These are phyloP conservation scores for Fusarium hostae DNA, from an alignment of 2,329 filamentous ascomycete species.

Conservation along the genomic window DNA sequence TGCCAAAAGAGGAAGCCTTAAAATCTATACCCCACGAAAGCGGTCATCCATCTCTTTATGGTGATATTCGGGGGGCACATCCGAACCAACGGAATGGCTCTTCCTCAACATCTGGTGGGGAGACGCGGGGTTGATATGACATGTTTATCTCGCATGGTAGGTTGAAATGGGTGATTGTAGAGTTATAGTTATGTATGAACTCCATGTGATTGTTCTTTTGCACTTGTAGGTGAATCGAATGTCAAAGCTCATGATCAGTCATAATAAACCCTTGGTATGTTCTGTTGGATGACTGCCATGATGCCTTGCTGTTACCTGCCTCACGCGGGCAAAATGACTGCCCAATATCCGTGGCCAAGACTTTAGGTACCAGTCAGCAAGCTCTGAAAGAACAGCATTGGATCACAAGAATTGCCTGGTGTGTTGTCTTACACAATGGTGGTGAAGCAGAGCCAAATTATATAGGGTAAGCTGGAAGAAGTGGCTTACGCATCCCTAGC, in stretches of 20 bases:
- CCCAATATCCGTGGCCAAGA: neutral
- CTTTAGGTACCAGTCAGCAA: neutral
- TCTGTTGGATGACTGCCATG: neutral
- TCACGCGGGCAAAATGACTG: neutral
- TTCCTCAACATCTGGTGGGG: constrained; percentile 13
- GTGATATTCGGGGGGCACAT: constrained; percentile 9
- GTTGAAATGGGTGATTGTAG: neutral
- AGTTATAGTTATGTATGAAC: neutral
- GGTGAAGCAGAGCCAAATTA: neutral
- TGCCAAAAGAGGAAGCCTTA: constrained; percentile 10
- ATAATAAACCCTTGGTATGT: neutral
- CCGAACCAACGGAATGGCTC: constrained; percentile 6
- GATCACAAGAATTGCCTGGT: neutral
- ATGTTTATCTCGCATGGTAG: constrained; percentile 25
- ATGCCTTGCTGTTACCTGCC: neutral
- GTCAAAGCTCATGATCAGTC: constrained; percentile 12
- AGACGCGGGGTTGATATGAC: constrained; percentile 22
- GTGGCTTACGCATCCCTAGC: constrained; percentile 29
- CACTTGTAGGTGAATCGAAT: neutral
- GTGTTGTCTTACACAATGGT: neutral
- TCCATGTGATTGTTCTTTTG: neutral
- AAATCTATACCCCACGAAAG: constrained; percentile 4
- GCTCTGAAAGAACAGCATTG: neutral
- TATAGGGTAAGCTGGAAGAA: constrained; percentile 3
- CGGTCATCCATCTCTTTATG: constrained; percentile 3